Evolutionary conservation across 2,329 filamentous ascomycete species (phyloP).

Genomic region (Pyrenophora seminiperda): DNA sequence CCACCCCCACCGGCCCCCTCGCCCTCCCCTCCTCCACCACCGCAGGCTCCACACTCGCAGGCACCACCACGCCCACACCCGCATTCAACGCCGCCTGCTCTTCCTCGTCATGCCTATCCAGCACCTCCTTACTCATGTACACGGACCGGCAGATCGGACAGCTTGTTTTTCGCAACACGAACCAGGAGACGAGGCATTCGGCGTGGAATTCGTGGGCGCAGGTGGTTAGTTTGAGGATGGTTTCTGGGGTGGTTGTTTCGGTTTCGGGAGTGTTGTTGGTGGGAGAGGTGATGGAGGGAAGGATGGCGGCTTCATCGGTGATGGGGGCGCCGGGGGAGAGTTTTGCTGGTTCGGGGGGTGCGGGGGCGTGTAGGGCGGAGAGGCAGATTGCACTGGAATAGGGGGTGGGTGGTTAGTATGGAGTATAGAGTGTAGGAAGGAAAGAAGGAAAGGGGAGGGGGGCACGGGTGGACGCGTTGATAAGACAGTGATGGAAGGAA

Average conservation of each 20-base stretch:
- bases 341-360: conserved; percentile 36
- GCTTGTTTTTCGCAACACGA: conserved; percentile 35
- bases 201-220: conserved; percentile 42
- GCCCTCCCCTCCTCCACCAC: conserved; percentile 2
- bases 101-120: conserved; percentile 24
- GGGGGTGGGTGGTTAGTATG: conserved; percentile 12
- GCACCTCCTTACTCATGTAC: conserved; percentile 31
- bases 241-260: no score
- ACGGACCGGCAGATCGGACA: conserved; percentile 41
- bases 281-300: not conserved
- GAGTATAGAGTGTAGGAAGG: no score
- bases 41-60: not conserved
- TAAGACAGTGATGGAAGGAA: not conserved
- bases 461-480: no score
- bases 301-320: conserved; percentile 9
- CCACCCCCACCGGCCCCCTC: not conserved
- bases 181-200: conserved; percentile 41
- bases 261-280: conserved; percentile 8
- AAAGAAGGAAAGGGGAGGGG: no score
- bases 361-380: conserved; percentile 32
- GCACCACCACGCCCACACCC: not conserved
- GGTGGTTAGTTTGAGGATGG: conserved; percentile 33
- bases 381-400: conserved; percentile 46
- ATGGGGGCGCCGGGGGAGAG: conserved; percentile 15
- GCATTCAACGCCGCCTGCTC: conserved; percentile 3